Evolutionary conservation across 805 yeast genomes (phyloP).

Genomic region (Pichia deserticola): DNA sequence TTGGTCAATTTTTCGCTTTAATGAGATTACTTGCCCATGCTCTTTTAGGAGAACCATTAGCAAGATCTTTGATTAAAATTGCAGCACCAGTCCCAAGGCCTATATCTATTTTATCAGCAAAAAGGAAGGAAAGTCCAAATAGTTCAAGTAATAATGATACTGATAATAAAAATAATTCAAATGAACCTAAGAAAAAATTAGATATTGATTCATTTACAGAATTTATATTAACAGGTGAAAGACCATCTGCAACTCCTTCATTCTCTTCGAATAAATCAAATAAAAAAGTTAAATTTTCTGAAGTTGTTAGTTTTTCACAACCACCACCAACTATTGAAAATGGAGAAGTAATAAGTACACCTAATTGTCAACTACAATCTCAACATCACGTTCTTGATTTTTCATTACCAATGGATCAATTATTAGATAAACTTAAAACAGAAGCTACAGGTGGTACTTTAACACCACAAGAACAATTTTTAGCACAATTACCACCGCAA

Average conservation of each 20-base stretch:
- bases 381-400: slow-evolving; percentile 37
- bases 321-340: slow-evolving; percentile 14
- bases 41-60: slow-evolving; percentile 41
- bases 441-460: slow-evolving; percentile 7
- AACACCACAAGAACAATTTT: neutral
- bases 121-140: slow-evolving; percentile 31
- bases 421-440: slow-evolving; percentile 40
- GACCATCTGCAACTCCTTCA: slow-evolving; percentile 40
- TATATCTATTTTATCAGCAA: slow-evolving; percentile 61
- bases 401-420: slow-evolving; percentile 72
- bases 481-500: slow-evolving; percentile 12
- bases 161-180: neutral
- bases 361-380: slow-evolving; percentile 11
- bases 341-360: slow-evolving; percentile 1
- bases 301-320: slow-evolving; percentile 41
- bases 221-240: slow-evolving; percentile 72
- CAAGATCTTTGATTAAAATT: slow-evolving; percentile 42
- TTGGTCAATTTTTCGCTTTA: slow-evolving; percentile 87
- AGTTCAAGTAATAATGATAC: slow-evolving; percentile 4
- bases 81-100: slow-evolving; percentile 74
- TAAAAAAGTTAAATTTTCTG: slow-evolving; percentile 68
- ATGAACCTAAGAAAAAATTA: slow-evolving; percentile 32
- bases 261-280: slow-evolving; percentile 28
- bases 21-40: slow-evolving; percentile 74
- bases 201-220: slow-evolving; percentile 85